phyloP scores from a whole-genome alignment of 129 eudicot genomes.

The Tagetes patula region DNA sequence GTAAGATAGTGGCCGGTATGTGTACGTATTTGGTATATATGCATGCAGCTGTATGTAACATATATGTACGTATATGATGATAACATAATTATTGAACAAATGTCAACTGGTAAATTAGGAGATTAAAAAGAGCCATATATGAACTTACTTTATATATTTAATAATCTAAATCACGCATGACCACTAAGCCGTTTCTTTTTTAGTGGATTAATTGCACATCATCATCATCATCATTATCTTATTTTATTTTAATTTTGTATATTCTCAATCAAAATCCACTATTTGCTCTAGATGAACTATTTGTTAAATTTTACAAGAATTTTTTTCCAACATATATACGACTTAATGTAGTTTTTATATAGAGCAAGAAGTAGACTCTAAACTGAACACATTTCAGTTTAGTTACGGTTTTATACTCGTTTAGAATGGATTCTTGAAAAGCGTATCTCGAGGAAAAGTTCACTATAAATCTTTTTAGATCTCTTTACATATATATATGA shows the following conservation, averaged over 20 bases:
- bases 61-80: not conserved
- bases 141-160: slow-evolving; percentile 4
- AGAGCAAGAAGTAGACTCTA: too few species aligned
- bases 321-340: slow-evolving; percentile 25
- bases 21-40: not conserved
- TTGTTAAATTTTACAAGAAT: not conserved
- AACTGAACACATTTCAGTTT: too few species aligned
- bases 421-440: not conserved
- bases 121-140: slow-evolving; percentile 24
- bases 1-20: too few species aligned
- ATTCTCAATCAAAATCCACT: slow-evolving; percentile 34
- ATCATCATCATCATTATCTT: slow-evolving; percentile 15
- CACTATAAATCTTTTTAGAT: not conserved
- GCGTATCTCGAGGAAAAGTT: too few species aligned
- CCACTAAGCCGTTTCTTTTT: slow-evolving; percentile 20
- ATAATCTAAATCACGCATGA: slow-evolving; percentile 19
- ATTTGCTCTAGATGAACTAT: not conserved
- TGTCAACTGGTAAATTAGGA: slow-evolving; percentile 15
- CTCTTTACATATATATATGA: not conserved
- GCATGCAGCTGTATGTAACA: not conserved
- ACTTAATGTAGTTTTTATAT: not conserved
- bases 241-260: not conserved
- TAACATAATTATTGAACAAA: slow-evolving; percentile 17
- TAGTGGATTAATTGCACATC: slow-evolving; percentile 22
- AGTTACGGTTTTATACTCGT: not conserved